Conservation (phyloP, 2,329 filamentous ascomycete genomes). For the Penicillium sclerotigenum region DNA sequence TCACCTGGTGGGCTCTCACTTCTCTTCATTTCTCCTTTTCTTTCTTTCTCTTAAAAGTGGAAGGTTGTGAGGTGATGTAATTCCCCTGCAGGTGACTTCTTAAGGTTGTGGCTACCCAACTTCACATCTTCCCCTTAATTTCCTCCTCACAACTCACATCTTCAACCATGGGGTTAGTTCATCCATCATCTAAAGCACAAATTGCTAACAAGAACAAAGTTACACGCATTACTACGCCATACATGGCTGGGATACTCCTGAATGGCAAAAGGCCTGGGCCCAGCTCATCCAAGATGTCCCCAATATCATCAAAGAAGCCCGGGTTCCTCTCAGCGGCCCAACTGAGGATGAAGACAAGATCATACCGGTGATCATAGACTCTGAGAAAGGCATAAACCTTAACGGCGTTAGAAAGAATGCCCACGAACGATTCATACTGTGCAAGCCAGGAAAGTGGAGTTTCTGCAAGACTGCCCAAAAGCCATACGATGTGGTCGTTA, state of each 20-base stretch:
- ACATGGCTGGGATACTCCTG: slow-evolving; percentile 4
- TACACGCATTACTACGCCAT: slow-evolving; percentile 21
- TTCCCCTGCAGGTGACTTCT: neutral
- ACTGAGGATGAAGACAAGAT: neutral
- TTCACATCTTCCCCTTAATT: neutral
- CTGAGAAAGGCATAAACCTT: slow-evolving; percentile 9
- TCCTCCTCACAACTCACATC: neutral
- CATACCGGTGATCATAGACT: neutral
- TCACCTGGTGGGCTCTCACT: neutral
- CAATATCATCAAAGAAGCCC: slow-evolving; percentile 7
- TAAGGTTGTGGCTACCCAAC: neutral
- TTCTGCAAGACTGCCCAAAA: slow-evolving; percentile 16
- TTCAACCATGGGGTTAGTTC: neutral
- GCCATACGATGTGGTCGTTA: slow-evolving; percentile 21
- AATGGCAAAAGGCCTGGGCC: slow-evolving; percentile 17
- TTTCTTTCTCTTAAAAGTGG: neutral
- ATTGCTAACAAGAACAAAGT: neutral
- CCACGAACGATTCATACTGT: slow-evolving; percentile 10
- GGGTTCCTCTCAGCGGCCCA: neutral
- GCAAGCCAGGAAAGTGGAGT: neutral
- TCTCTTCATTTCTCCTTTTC: too few species aligned
- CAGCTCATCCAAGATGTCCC: slow-evolving; percentile 13
- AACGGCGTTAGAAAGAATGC: slow-evolving; percentile 6
- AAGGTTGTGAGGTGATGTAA: neutral
- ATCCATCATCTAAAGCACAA: neutral